Base-by-base conservation (phyloP, 225 moss, liverwort and hornwort genomes). In the Physcomitrium patens region DNA sequence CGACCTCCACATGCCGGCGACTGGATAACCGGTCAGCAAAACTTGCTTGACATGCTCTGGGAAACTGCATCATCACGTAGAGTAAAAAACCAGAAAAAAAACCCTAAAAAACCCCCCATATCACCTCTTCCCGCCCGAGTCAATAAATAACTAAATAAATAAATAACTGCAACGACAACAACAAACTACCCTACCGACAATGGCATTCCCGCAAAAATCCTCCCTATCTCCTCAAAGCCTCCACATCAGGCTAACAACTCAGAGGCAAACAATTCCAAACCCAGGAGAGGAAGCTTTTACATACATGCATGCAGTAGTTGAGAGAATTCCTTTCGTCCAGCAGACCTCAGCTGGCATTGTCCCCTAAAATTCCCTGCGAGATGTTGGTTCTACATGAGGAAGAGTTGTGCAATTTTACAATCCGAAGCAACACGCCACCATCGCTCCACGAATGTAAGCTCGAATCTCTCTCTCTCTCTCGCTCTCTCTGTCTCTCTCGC, bases 1-100 rank as follows among this genome's bases (percentile, higher is more conserved):
- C 48, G 76, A 85, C 72, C 81, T 78, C 81, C 85, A 85, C 85
- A 85, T 85, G 76, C 81, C 81, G 81, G 65, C 72, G 68, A 75
- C 42, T 58, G 85, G 76, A 57, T 69, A 69, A 27, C 78, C 60
- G 22, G 65, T 78, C 78, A 78, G 47, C 74, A 67, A 50, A 58
- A 63, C 28, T 71, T 75, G 78, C 63, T 76, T 81, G 78, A 78
- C 85, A 85, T 85, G 60, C 72, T 81, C 76, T 50, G 72, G 57
- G 27, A 60, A 13, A 57, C 81, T 74, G 69, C 72, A 77, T 63
- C 73, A 65, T 0, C 44, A 70, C 41, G 31, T 44, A 17, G 24
- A 58, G 10, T 17, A 23, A 79, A 37, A 51, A 4, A 23, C 9
- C 3, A 17, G 18, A 47, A 20, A 4, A 52, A 42, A 53, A 15